Evolutionary conservation across 805 yeast genomes (phyloP).

Genomic region (Hanseniaspora lachancei): DNA sequence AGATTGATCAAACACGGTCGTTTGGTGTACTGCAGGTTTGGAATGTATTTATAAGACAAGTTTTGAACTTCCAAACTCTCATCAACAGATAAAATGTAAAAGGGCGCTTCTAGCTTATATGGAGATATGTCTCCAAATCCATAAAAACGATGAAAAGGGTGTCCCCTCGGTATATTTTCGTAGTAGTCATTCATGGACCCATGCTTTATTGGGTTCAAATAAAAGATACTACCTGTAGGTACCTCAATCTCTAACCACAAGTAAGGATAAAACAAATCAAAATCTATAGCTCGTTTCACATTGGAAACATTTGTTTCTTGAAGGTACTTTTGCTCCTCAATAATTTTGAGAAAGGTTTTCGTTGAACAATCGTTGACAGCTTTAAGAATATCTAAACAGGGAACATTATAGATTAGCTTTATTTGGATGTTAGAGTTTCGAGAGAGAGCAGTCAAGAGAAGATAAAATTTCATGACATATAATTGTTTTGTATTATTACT

Average conservation of each 20-base stretch:
- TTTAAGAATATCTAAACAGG: slow-evolving; percentile 2
- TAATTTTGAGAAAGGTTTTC: background rate
- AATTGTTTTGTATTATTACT: background rate
- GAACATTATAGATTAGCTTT: slow-evolving; percentile 1
- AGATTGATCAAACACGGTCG: slow-evolving; percentile 4
- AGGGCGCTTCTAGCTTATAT: background rate
- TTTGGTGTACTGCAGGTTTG: slow-evolving; percentile 2
- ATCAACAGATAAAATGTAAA: slow-evolving; percentile 1
- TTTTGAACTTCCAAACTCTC: background rate
- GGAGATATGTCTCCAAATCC: slow-evolving; percentile 1
- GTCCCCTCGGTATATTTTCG: background rate
- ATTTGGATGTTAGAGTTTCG: background rate
- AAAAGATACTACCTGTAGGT: background rate
- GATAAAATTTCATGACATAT: background rate
- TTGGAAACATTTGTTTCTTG: background rate
- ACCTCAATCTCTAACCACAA: slow-evolving; percentile 1
- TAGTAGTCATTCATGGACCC: background rate
- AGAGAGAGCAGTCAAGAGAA: background rate
- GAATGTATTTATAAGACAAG: slow-evolving; percentile 4
- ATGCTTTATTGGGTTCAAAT: background rate
- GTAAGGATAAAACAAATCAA: slow-evolving; percentile 7
- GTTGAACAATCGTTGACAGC: slow-evolving; percentile 5
- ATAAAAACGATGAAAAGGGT: background rate
- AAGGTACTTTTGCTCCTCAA: background rate
- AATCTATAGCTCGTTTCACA: background rate